Conservation (phyloP, 2,329 filamentous ascomycete species). For the Pseudopithomyces maydicus region DNA sequence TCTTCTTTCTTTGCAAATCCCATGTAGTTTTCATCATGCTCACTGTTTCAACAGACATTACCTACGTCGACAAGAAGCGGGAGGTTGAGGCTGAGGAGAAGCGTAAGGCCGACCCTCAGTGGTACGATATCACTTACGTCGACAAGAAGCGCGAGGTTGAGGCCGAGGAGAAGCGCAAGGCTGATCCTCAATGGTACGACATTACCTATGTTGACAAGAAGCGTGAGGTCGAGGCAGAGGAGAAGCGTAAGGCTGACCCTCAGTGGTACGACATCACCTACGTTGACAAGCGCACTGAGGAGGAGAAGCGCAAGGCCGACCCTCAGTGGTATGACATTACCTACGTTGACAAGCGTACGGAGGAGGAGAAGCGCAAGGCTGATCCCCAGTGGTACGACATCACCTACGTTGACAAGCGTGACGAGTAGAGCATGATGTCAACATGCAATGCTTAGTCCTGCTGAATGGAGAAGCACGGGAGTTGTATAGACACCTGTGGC, state of each 20-base stretch:
- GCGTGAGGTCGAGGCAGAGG: background rate
- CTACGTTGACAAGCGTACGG: slow-evolving; percentile 2
- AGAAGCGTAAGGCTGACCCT: background rate
- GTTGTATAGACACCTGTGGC: background rate
- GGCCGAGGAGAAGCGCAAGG: background rate
- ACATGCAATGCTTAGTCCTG: background rate
- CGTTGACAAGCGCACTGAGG: slow-evolving; percentile 8
- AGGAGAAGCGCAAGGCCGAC: slow-evolving; percentile 4
- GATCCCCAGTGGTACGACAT: slow-evolving; percentile 9
- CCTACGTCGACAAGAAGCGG: slow-evolving; percentile 2
- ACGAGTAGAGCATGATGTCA: background rate
- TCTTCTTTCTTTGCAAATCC: no score
- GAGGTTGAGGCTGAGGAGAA: no score
- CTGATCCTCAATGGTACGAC: background rate
- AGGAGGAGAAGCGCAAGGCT: slow-evolving; percentile 11
- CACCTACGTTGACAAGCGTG: slow-evolving; percentile 13
- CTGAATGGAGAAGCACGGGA: background rate
- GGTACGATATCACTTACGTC: background rate
- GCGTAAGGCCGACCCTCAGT: background rate
- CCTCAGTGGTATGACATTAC: slow-evolving; percentile 10
- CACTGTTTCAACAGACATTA: no score
- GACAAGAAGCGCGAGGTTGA: slow-evolving; percentile 3
- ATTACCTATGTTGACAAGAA: slow-evolving; percentile 1
- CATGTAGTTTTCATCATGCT: no score
- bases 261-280: slow-evolving; percentile 9